Conservation (phyloP, 2,329 filamentous ascomycete species). For the Pyrenophora teres region DNA sequence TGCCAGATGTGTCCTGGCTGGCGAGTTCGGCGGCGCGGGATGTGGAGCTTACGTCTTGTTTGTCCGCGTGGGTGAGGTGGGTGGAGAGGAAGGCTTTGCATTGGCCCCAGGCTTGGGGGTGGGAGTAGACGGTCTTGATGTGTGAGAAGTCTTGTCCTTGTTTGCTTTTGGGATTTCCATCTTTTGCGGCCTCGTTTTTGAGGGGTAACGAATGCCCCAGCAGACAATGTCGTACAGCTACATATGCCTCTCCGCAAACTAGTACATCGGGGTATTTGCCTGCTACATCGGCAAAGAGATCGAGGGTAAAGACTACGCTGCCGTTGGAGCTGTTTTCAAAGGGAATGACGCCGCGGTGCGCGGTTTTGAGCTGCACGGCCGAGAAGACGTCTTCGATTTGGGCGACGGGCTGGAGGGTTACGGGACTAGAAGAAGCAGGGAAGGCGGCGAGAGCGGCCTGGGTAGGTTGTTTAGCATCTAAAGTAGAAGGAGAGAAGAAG, state of each 20-base stretch:
- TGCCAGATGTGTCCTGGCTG: slow-evolving; percentile 64
- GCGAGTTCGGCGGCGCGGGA: slow-evolving; percentile 79
- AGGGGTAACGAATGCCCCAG: slow-evolving; percentile 56
- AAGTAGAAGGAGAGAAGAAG: neutral
- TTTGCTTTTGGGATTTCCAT: neutral
- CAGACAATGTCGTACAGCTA: slow-evolving; percentile 87
- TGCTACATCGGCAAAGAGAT: slow-evolving; percentile 79
- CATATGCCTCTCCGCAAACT: slow-evolving; percentile 82
- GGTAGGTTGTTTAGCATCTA: neutral
- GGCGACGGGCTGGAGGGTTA: slow-evolving; percentile 48
- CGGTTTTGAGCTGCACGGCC: slow-evolving; percentile 69
- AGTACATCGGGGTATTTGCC: slow-evolving; percentile 67
- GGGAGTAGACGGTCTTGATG: slow-evolving; percentile 81
- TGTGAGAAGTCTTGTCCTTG: slow-evolving; percentile 55
- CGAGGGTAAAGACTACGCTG: slow-evolving; percentile 85
- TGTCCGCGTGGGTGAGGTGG: slow-evolving; percentile 74
- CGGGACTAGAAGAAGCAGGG: slow-evolving; percentile 33
- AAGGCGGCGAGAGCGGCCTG: slow-evolving; percentile 62
- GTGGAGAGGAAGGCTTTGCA: slow-evolving; percentile 75
- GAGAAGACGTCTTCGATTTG: slow-evolving; percentile 74
- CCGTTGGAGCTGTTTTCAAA: slow-evolving; percentile 98
- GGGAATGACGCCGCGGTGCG: slow-evolving; percentile 79
- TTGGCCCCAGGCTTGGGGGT: slow-evolving; percentile 95
- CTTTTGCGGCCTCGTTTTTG: neutral
- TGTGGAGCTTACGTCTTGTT: slow-evolving; percentile 83